phyloP scores from a whole-genome alignment of 371 early-diverging fungal species.

The Syncephalastrum monosporum region DNA sequence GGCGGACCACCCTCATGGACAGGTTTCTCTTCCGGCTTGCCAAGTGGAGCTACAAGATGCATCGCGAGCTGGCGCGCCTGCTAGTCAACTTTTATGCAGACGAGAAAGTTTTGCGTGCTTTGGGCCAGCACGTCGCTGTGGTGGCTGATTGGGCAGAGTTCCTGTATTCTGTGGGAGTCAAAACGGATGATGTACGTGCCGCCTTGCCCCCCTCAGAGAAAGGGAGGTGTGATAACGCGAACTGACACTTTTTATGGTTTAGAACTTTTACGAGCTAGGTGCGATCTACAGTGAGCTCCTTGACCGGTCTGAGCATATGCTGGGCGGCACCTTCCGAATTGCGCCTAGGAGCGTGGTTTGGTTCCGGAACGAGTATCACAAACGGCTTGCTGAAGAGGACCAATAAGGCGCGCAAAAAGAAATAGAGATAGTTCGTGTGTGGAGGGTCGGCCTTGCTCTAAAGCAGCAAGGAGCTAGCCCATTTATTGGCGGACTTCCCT shows the following conservation, averaged over 20 bases:
- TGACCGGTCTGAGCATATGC: slow-evolving; percentile 20
- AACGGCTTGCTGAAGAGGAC: too few relatives aligned
- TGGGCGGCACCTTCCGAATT: slow-evolving; percentile 37
- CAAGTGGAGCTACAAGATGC: slow-evolving; percentile 36
- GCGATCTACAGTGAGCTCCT: slow-evolving; percentile 26
- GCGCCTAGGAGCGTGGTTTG: slow-evolving; percentile 12
- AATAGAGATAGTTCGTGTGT: too few relatives aligned
- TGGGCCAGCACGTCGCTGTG: slow-evolving; percentile 30
- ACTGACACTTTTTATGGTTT: neutral
- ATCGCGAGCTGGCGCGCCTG: slow-evolving; percentile 43
- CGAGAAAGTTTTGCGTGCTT: slow-evolving; percentile 19
- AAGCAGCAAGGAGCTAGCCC: too few relatives aligned
- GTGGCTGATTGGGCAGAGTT: slow-evolving; percentile 40
- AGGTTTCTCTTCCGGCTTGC: slow-evolving; percentile 45
- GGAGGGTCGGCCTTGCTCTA: too few relatives aligned
- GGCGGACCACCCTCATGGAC: slow-evolving; percentile 45
- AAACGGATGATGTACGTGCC: slow-evolving; percentile 20
- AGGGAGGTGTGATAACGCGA: slow-evolving; percentile 20
- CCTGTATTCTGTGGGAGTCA: slow-evolving; percentile 4
- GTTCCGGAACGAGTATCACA: too few relatives aligned
- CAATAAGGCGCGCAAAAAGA: too few relatives aligned
- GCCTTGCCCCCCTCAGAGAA: slow-evolving; percentile 5
- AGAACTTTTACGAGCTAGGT: slow-evolving; percentile 22
- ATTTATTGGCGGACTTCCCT: too few relatives aligned
- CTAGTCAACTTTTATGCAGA: slow-evolving; percentile 38